Conservation (phyloP, 169 alveolate species). For the Theileria sp. region DNA sequence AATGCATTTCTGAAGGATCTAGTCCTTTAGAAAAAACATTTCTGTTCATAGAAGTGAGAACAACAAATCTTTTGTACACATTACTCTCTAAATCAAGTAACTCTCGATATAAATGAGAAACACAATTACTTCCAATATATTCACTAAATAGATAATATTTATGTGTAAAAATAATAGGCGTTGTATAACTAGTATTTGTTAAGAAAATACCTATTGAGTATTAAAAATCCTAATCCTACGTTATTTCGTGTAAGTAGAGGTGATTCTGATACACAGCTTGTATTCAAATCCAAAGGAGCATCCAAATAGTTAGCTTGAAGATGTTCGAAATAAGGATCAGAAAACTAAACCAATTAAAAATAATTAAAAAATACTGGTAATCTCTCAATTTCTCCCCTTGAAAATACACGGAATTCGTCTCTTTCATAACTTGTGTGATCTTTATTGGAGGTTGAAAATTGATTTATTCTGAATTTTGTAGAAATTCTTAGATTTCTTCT, state of each 20-base stretch:
- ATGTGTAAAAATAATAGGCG: neutral
- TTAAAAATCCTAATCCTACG: conserved; percentile 60
- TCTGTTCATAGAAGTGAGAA: conserved; percentile 67
- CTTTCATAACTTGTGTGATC: neutral
- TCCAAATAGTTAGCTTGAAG: conserved; percentile 46
- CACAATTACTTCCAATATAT: conserved; percentile 49
- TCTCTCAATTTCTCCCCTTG: conserved; percentile 29
- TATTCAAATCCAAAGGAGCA: conserved; percentile 54
- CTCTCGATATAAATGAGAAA: conserved; percentile 58
- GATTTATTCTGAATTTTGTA: neutral
- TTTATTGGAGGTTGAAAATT: neutral
- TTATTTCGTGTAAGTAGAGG: conserved; percentile 52
- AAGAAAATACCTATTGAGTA: conserved; percentile 50
- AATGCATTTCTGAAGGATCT: conserved; percentile 43
- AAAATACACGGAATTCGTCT: conserved; percentile 33
- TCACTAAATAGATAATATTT: conserved; percentile 14
- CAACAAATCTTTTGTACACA: conserved; percentile 68
- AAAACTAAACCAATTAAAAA: conserved; percentile 26
- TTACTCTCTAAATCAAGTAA: conserved; percentile 70
- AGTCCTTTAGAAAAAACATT: conserved; percentile 51
- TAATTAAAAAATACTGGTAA: conserved; percentile 31
- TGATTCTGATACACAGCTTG: conserved; percentile 41
- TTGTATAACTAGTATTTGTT: neutral
- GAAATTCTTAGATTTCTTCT: neutral
- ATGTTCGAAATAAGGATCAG: conserved; percentile 43